These are phyloP conservation scores for Penicillium sp. DNA, from an alignment of 2,329 filamentous ascomycete genomes.

Conservation along the genomic window DNA sequence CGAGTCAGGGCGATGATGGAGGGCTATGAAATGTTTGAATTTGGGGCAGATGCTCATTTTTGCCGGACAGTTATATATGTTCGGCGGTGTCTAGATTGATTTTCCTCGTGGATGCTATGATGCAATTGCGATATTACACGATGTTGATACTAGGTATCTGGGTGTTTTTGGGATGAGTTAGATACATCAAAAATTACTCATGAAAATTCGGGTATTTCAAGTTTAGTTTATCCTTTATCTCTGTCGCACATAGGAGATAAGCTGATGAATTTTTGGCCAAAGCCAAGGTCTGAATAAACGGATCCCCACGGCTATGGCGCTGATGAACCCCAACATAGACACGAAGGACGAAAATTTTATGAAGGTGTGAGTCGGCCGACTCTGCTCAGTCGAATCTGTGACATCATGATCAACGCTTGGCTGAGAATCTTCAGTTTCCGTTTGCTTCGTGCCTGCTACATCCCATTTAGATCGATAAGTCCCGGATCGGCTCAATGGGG, in stretches of 20 bases:
- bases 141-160: too few relatives aligned
- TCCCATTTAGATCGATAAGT: slow-evolving; percentile 12
- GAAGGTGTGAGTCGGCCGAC: neutral
- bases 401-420: neutral
- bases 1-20: slow-evolving; percentile 26
- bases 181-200: too few relatives aligned
- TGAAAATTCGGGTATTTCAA: too few relatives aligned
- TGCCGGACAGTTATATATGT: neutral
- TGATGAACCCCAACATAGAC: neutral
- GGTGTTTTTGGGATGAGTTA: too few relatives aligned
- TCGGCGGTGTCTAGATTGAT: neutral
- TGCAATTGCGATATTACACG: neutral
- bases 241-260: neutral
- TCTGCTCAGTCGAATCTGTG: neutral
- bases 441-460: neutral
- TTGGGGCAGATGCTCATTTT: neutral
- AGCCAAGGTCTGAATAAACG: neutral
- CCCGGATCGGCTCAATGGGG: slow-evolving; percentile 25
- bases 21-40: slow-evolving; percentile 15
- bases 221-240: too few relatives aligned
- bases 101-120: neutral
- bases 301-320: neutral
- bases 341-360: neutral
- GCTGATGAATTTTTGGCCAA: neutral
- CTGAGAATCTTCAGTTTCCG: neutral